phyloP scores from a whole-genome alignment of 2,329 filamentous ascomycete species.

The Drechslerella coelobrocha region DNA sequence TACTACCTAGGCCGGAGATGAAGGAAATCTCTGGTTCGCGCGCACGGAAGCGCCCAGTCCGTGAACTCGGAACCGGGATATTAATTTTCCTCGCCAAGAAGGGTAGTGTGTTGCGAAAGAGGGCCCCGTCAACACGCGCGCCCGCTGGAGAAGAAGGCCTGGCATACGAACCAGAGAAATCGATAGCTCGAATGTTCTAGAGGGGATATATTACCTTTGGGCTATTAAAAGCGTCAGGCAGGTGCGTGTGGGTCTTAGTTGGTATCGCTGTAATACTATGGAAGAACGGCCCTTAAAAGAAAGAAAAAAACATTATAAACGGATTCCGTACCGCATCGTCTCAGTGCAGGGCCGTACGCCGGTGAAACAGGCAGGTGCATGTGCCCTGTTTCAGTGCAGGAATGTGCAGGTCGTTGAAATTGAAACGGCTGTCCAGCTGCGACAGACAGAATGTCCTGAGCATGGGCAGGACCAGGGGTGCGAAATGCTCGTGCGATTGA shows the following conservation, averaged over 20 bases:
- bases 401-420: not conserved
- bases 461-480: not conserved
- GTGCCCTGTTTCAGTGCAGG: slow-evolving; percentile 6
- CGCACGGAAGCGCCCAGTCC: not conserved
- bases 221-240: not conserved
- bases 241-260: not conserved
- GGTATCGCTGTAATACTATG: too few relatives aligned
- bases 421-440: slow-evolving; percentile 3
- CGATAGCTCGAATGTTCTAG: too few relatives aligned
- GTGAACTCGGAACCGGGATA: too few relatives aligned
- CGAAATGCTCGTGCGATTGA: not conserved
- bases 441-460: not conserved
- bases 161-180: too few relatives aligned
- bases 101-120: too few relatives aligned
- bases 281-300: too few relatives aligned
- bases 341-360: not conserved
- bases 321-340: slow-evolving; percentile 1
- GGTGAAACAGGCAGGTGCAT: slow-evolving; percentile 5
- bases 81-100: too few relatives aligned
- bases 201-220: not conserved
- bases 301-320: not conserved
- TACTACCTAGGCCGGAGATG: not conserved
- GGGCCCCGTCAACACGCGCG: too few relatives aligned
- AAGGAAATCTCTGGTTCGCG: not conserved
- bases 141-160: too few relatives aligned